Percentiles rank a stretch among this genome's conserved stretches.
These are phyloP conservation scores for Ophiocordyceps australis DNA, from an alignment of 2,329 filamentous ascomycete genomes.

Conservation along the genomic window DNA sequence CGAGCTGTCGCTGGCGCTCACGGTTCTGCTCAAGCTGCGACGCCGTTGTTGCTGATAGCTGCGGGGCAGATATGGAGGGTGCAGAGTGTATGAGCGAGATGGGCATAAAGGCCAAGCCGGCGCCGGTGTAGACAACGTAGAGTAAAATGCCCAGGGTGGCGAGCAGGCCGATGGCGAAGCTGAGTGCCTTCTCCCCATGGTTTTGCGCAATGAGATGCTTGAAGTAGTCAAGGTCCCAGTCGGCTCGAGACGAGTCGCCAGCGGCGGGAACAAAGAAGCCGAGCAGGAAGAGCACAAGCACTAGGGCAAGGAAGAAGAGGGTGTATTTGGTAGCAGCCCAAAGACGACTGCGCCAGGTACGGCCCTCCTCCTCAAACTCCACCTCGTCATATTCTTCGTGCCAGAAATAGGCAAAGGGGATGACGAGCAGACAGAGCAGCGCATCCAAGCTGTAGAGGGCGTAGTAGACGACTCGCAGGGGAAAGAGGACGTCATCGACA, in stretches of 20 bases:
- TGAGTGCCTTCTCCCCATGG: constrained; percentile 80
- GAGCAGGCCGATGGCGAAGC: constrained; percentile 76
- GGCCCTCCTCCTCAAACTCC: constrained; percentile 64
- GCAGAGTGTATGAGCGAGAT: constrained; percentile 85
- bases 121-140: constrained; percentile 76
- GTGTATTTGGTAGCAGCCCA: constrained; percentile 87
- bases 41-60: constrained; percentile 57
- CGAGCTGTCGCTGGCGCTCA: constrained; percentile 81
- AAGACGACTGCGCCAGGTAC: constrained; percentile 52
- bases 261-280: constrained; percentile 87
- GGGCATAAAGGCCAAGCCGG: constrained; percentile 75
- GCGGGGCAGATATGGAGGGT: constrained; percentile 67
- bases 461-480: constrained; percentile 83
- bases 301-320: constrained; percentile 60
- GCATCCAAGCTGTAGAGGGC: constrained; percentile 82
- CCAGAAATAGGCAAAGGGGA: constrained; percentile 96
- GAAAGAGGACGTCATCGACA: constrained; percentile 60
- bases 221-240: constrained; percentile 82
- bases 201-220: constrained; percentile 61
- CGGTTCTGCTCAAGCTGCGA: constrained; percentile 73
- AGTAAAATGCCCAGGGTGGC: constrained; percentile 73
- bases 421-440: constrained; percentile 69
- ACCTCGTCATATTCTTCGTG: constrained; percentile 95
- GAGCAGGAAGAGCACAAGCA: constrained; percentile 70
- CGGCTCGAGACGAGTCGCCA: constrained; percentile 42